These are phyloP conservation scores for Eustoma russellianum DNA, from an alignment of 257 asterid genomes.

Conservation along the genomic window DNA sequence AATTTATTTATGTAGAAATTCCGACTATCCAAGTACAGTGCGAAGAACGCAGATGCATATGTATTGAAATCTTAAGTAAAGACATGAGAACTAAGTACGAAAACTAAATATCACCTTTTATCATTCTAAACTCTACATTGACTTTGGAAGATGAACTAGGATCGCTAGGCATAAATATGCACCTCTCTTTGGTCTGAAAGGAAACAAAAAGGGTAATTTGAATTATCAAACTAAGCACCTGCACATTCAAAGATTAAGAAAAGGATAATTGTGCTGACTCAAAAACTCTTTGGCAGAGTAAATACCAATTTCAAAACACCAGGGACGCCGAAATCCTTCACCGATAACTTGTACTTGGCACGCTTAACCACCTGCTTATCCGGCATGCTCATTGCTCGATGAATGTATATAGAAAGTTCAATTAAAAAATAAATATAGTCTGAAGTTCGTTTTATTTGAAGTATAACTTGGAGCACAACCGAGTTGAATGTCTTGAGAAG, in stretches of 20 bases:
- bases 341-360: slow-evolving; percentile 60
- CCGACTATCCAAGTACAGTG: neutral
- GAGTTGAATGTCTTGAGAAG: too few relatives aligned
- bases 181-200: slow-evolving; percentile 55
- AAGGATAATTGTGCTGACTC: slow-evolving; percentile 5
- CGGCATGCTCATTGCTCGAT: slow-evolving; percentile 32
- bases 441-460: too few relatives aligned
- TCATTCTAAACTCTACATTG: slow-evolving; percentile 69
- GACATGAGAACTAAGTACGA: slow-evolving; percentile 2
- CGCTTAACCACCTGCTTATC: slow-evolving; percentile 67
- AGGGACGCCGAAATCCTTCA: slow-evolving; percentile 65
- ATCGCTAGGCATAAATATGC: slow-evolving; percentile 57
- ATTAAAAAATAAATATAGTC: too few relatives aligned
- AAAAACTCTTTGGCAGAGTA: slow-evolving; percentile 1
- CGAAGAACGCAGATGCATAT: neutral
- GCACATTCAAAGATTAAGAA: neutral
- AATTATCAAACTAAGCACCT: neutral
- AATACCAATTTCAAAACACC: slow-evolving; percentile 75
- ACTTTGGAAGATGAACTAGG: slow-evolving; percentile 54
- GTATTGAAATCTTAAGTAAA: neutral
- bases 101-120: slow-evolving; percentile 46
- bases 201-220: neutral
- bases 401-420: neutral
- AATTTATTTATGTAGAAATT: neutral
- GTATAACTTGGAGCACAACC: too few relatives aligned